Conservation (phyloP, 495 filamentous ascomycete species). For the Trichocladium uniseriatum region DNA sequence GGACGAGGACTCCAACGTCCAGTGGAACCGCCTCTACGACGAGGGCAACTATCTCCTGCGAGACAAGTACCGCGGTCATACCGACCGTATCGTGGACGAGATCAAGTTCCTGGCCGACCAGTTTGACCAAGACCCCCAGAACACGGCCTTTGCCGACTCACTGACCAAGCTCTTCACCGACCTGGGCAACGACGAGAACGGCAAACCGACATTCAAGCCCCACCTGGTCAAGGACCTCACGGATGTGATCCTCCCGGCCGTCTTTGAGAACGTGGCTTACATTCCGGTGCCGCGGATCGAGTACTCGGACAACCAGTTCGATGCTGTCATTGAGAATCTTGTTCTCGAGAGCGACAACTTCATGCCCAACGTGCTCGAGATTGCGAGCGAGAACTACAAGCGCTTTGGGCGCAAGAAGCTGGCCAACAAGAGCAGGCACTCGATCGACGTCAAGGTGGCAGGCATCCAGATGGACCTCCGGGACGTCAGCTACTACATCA, state of each 20-base stretch:
- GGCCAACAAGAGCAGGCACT: constrained; percentile 67
- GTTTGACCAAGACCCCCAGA: constrained; percentile 79
- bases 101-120: constrained; percentile 80
- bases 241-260: constrained; percentile 73
- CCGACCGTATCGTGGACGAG: constrained; percentile 81
- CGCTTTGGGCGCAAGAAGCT: constrained; percentile 81
- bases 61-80: constrained; percentile 78
- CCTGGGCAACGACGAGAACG: constrained; percentile 68
- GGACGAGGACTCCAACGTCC: constrained; percentile 65
- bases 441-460: constrained; percentile 73
- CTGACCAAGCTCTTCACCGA: constrained; percentile 80
- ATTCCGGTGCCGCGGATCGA: constrained; percentile 92
- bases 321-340: constrained; percentile 88
- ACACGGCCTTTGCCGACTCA: constrained; percentile 65
- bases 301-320: constrained; percentile 74
- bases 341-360: constrained; percentile 95
- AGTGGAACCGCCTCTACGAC: constrained; percentile 82
- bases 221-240: constrained; percentile 83
- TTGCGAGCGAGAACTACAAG: constrained; percentile 90
- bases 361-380: constrained; percentile 88
- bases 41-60: constrained; percentile 81
- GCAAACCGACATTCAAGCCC: constrained; percentile 82
- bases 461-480: constrained; percentile 81
- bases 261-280: constrained; percentile 84
- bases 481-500: constrained; percentile 92